These are phyloP conservation scores for Tuber magnatum DNA, from an alignment of 495 filamentous ascomycete genomes.

Conservation along the genomic window DNA sequence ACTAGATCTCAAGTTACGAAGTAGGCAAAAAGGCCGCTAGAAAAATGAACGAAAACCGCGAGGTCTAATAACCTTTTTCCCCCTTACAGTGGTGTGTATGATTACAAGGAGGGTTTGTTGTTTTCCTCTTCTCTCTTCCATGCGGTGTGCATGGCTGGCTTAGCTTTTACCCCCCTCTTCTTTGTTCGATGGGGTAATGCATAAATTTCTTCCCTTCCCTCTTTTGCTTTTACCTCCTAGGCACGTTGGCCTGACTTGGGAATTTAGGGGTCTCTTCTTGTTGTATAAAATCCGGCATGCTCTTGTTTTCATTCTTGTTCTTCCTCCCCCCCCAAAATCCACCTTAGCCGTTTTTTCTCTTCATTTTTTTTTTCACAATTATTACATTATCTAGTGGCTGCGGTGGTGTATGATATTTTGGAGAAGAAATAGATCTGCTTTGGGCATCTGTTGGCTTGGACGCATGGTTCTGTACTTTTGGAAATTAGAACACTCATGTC, in stretches of 20 bases:
- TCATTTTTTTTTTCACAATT: not conserved
- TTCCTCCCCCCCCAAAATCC: not conserved
- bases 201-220: not conserved
- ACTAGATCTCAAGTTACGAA: slow-evolving; percentile 80
- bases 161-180: not conserved
- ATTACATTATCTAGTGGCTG: not conserved
- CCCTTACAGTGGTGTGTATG: not conserved
- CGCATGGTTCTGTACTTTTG: not conserved
- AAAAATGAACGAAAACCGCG: slow-evolving; percentile 55
- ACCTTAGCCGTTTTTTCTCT: not conserved
- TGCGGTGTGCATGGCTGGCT: not conserved
- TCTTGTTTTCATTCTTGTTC: not conserved
- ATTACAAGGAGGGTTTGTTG: not conserved
- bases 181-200: not conserved
- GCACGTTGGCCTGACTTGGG: not conserved
- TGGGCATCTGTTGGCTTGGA: not conserved
- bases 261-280: not conserved
- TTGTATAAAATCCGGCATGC: not conserved
- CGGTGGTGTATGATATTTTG: not conserved
- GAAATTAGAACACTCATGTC: not conserved
- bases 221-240: not conserved
- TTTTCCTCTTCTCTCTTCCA: not conserved
- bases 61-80: not conserved
- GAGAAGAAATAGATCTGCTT: not conserved
- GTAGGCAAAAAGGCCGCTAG: slow-evolving; percentile 83